These are phyloP conservation scores for Zoysia japonica DNA, from an alignment of 176 grass and related monocot genomes.

Conservation along the genomic window DNA sequence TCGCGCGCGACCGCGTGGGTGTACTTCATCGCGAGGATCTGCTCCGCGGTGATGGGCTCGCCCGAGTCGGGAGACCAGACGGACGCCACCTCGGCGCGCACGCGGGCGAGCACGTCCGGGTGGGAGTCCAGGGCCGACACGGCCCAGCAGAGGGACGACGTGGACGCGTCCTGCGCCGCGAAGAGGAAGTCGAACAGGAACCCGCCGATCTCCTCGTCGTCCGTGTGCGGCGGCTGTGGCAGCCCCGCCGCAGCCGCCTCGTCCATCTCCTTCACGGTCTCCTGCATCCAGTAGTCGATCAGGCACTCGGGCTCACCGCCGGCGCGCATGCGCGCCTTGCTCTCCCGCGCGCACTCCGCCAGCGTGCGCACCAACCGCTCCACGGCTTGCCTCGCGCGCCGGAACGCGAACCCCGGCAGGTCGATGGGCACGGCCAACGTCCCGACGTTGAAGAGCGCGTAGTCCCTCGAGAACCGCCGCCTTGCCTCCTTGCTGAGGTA, in stretches of 20 bases:
- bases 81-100: conserved; percentile 62
- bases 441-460: conserved; percentile 81
- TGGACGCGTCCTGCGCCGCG: conserved; percentile 91
- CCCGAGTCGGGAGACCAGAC: conserved; percentile 62
- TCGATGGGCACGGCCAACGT: conserved; percentile 81
- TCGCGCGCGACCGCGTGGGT: conserved; percentile 85
- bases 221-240: conserved; percentile 34
- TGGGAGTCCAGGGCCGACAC: conserved; percentile 66
- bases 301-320: conserved; percentile 74
- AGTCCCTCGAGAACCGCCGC: conserved; percentile 61
- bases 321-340: conserved; percentile 59
- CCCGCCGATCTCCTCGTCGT: conserved; percentile 63
- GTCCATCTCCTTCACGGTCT: conserved; percentile 51
- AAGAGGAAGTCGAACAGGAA: conserved; percentile 89
- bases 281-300: conserved; percentile 89
- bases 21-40: conserved; percentile 65
- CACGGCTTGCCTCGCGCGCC: conserved; percentile 61
- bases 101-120: conserved; percentile 73
- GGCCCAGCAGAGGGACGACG: conserved; percentile 80
- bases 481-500: conserved; percentile 57
- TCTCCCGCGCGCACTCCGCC: conserved; percentile 47
- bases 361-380: conserved; percentile 65
- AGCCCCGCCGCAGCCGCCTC: conserved; percentile 42
- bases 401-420: conserved; percentile 81
- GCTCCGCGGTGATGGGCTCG: conserved; percentile 60